Evolutionary conservation across 805 yeast species (phyloP), one percentile per base, ranked within the genome.

Genomic region (Zygotorulaspora chibaensis): DNA sequence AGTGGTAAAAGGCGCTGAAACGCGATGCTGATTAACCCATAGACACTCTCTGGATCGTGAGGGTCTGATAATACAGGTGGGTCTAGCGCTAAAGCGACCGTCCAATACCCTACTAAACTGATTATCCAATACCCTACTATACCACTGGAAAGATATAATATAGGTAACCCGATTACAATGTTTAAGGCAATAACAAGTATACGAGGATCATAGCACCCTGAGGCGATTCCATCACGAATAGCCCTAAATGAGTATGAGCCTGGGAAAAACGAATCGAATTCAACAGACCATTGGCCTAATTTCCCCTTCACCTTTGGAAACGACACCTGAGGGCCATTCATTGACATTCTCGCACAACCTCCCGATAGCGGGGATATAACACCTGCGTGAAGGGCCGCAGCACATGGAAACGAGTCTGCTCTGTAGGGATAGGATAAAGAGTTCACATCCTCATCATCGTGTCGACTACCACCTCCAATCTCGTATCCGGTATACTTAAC

Each of bases 361-460:
- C 98, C 98, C 47, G 68, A 69, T 23, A 73, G 58, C 11, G 91
- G 83, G 0, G 93, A 83, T 0, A 89, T 68, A 0, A 82, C 63
- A 1, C 96, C 96, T 2, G 90, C 81, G 64, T 90, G 96, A 3
- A 86, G 78, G 0, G 93, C 97, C 2, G 96, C 84, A 0, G 89
- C 91, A 62, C 98, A 90, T 0, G 91, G 83, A 56, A 73, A 89
- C 1, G 96, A 87, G 66, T 90, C 98, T 0, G 87, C 90, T 52
- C 98, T 72, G 59, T 88, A 90, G 0, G 90, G 89, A 20, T 67
- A 55, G 0, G 87, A 69, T 8, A 81, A 48, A n/a, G 52, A 53
- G 1, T 57, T 65, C 8, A 36, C 17, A 10, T 43, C 56, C 2
- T 50, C 47, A 8, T 43, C 50, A 3, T 52, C 23, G 2, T 52